Percentiles rank a stretch among this genome's conserved stretches.
These are phyloP conservation scores for Ophiocordyceps sinensis DNA, from an alignment of 2,329 filamentous ascomycete species.

Conservation along the genomic window DNA sequence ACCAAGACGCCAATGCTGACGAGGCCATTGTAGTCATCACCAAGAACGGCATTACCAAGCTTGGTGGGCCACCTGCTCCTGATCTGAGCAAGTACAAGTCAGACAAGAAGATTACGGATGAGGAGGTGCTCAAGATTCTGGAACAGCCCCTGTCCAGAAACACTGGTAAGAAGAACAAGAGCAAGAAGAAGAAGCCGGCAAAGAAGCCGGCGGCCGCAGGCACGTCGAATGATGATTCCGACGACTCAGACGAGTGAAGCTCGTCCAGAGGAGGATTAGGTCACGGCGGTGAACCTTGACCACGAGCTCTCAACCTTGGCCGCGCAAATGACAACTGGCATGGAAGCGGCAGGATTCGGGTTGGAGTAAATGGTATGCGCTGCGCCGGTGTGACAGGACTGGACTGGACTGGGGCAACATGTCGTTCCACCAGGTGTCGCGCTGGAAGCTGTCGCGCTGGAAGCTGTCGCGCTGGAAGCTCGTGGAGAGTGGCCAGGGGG, in stretches of 20 bases:
- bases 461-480: too few species aligned
- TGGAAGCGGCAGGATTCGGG: too few species aligned
- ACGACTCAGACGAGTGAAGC: slow-evolving; percentile 4
- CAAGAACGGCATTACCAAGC: slow-evolving; percentile 87
- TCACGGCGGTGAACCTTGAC: too few species aligned
- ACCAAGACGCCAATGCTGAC: neutral
- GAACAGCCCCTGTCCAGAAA: slow-evolving; percentile 76
- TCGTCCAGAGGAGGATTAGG: neutral
- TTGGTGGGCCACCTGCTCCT: slow-evolving; percentile 60
- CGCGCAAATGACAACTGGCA: too few species aligned
- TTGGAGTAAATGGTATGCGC: too few species aligned
- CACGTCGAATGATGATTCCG: slow-evolving; percentile 16
- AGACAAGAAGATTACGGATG: slow-evolving; percentile 95
- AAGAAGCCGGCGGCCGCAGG: slow-evolving; percentile 26
- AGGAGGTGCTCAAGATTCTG: slow-evolving; percentile 88
- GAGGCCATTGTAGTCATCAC: slow-evolving; percentile 55
- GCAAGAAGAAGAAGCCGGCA: slow-evolving; percentile 53
- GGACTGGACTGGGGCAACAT: too few species aligned
- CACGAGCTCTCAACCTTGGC: too few species aligned
- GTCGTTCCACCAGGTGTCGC: too few species aligned
- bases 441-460: too few species aligned
- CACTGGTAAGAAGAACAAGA: slow-evolving; percentile 86
- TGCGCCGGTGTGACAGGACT: too few species aligned
- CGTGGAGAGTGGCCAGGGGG: neutral
- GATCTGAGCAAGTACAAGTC: slow-evolving; percentile 77